Conservation (phyloP, 208 protist genomes). For the Vickermania ingenoplastis region DNA sequence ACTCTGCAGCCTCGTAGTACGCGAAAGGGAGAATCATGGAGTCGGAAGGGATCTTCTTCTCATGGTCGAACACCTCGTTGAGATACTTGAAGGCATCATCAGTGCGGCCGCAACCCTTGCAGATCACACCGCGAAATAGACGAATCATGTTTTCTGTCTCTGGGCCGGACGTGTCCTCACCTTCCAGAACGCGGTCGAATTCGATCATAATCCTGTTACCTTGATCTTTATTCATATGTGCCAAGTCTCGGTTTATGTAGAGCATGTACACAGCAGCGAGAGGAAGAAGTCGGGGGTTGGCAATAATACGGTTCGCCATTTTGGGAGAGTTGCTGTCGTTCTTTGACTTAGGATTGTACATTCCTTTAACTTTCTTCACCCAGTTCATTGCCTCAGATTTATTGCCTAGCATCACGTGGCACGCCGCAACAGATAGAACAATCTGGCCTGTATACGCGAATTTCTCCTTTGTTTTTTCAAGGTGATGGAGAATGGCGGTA, state of each 20-base stretch:
- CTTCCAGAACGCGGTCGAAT: constrained; percentile 49
- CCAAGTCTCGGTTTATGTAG: constrained; percentile 88
- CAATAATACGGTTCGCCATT: constrained; percentile 64
- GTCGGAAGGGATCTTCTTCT: constrained; percentile 70
- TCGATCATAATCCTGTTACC: constrained; percentile 54
- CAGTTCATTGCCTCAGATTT: constrained; percentile 49
- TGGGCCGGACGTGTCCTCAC: constrained; percentile 47
- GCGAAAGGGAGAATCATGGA: constrained; percentile 84
- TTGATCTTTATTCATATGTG: constrained; percentile 81
- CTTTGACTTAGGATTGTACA: constrained; percentile 88
- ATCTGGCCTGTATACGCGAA: constrained; percentile 87
- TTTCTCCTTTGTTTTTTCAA: constrained; percentile 55
- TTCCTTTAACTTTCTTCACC: constrained; percentile 72
- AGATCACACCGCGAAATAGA: constrained; percentile 83
- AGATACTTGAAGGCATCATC: constrained; percentile 43
- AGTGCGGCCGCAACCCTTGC: constrained; percentile 70
- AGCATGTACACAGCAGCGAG: constrained; percentile 81
- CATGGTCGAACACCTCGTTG: constrained; percentile 68
- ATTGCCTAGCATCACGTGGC: constrained; percentile 73
- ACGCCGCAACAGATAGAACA: constrained; percentile 69
- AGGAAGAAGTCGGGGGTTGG: constrained; percentile 62
- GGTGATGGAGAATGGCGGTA: constrained; percentile 44
- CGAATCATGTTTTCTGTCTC: constrained; percentile 77
- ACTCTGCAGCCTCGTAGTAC: constrained; percentile 80
- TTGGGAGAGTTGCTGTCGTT: constrained; percentile 85